Base-by-base conservation (phyloP, 345 rosid species). In the Eucalyptus polyanthemos region DNA sequence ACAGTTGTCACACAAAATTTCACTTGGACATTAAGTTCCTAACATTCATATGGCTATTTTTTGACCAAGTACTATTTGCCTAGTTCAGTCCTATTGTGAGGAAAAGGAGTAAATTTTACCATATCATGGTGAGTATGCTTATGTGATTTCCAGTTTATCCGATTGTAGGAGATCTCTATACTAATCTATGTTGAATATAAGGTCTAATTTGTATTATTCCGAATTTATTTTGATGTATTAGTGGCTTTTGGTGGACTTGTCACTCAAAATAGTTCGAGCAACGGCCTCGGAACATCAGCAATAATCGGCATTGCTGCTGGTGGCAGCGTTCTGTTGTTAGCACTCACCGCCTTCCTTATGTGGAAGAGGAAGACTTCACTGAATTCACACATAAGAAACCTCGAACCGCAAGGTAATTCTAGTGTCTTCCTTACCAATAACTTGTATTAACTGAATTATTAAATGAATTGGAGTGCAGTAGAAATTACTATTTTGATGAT, bases 341-440 rank as follows among this genome's bases (percentile, higher is more conserved):
- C 90, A 87, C 37, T 94, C 25, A 87, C 81, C 31, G 89, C 91
- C 69, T 91, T 67, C 86, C 88, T 88, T 14, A 4, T 96, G 34
- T 96, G 97, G 95, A 96, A 89, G 90, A 93, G 93, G 92, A 94
- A 93, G 91, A 90, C 88, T 53, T 51, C 91, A 87, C 87, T 44
- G 40, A 87, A 85, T 87, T 65, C 19, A 49, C 86, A 87, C n/a
- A 83, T 83, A 86, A 51, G 89, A 60, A 86, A 90, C 67, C 34
- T 40, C 85, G 87, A 86, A 86, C 90, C 50, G 9, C 90, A 44
- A 95, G 95, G 97, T 95, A 88, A 87, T 9, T 85, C 25, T 31
- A 14, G 31, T 50, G 49, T 29, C 49, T 34, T 40, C 53, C 65
- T 29, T 53, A 42, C 50, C 42, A 51, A 17, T 49, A 31, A 5